These are phyloP conservation scores for Aspergillus diversus DNA, from an alignment of 495 filamentous ascomycete species.

Conservation along the genomic window DNA sequence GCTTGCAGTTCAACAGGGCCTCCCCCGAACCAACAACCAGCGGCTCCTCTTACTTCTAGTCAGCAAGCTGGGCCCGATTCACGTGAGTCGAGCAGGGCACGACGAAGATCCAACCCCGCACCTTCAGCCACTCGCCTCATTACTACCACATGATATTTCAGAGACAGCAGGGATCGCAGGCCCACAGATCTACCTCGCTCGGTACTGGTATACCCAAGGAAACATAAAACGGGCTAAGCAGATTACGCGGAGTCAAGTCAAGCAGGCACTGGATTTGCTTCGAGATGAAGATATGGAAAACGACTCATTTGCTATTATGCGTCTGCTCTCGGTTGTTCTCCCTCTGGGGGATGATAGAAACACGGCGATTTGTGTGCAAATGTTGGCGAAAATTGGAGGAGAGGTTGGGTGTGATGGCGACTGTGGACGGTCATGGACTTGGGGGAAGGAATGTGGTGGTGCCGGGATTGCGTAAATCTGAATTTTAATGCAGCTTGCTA, in stretches of 20 bases:
- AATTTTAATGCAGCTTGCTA: conserved; percentile 4
- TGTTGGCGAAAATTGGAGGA: conserved; percentile 1
- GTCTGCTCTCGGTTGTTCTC: conserved; percentile 1
- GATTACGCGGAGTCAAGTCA: not conserved
- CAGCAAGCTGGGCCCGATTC: conserved; percentile 10
- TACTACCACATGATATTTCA: conserved; percentile 5
- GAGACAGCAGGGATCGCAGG: not conserved
- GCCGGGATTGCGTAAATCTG: conserved; percentile 6
- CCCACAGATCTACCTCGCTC: conserved; percentile 10
- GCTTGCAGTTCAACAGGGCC: conserved; percentile 1
- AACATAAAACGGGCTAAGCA: conserved; percentile 5
- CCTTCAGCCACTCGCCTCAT: not conserved
- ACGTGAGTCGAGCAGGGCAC: not conserved
- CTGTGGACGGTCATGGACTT: conserved; percentile 11
- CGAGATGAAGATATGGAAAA: not conserved
- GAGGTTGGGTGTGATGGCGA: conserved; percentile 7
- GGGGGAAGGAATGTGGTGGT: conserved; percentile 7
- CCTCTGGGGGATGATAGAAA: conserved; percentile 6
- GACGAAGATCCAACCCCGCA: not conserved
- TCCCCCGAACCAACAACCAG: not conserved
- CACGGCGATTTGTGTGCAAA: conserved; percentile 2
- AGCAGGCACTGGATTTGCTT: conserved; percentile 3
- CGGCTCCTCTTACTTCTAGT: not conserved
- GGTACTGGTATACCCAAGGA: conserved; percentile 9
- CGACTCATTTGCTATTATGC: not conserved